Evolutionary conservation across 768 basidiomycete genomes (phyloP), one percentile per base, ranked within the genome.

Genomic region (Tricholoma bakamatsutake): DNA sequence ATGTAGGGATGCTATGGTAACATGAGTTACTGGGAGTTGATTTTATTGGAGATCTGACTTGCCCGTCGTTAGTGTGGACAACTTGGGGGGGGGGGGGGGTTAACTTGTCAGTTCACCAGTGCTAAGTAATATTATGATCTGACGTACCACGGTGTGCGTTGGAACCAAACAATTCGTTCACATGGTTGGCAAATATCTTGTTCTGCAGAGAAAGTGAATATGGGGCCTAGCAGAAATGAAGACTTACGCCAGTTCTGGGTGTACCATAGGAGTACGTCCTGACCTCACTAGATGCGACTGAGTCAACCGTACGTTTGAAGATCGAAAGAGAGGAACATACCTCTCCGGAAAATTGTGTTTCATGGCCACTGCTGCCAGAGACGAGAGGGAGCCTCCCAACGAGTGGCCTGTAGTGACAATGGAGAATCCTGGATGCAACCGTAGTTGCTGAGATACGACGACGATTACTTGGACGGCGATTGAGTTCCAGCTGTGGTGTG

Each of bases 381-480:
- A 70, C 1, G 82, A 74, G 5, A 84, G 63, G 0, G 80, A 69
- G 6, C 80, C 82, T 9, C 82, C 82, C 9, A 82, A 65, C 1
- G 81, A 83, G 61, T 84, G 82, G 0, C 82, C 82, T 4, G 72
- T 71, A 0, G 76, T 76, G 8, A 78, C 73, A 31, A 83, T 65
- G 1, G 70, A 61, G 58, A 74, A 75, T 1, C 64, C 71, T 2
- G 71, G 67, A 54, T 80, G 67, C 3, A 56, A 55, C 10, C 62
- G 58, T 1, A 79, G 61, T 57, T 80, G 73, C 7, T 62, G 55
- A 5, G 66, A 60, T 4, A 82, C 56, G 21, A 75, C 65, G 10
- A 67, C 55, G 6, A 74, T 63, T 27, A 81, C 70, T 61, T 76
- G 68, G 1, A 70, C 12, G 13, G 73, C 73, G 50, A 82, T 68